Evolutionary conservation across 352 stramenopile genomes (phyloP).

Genomic region (Phytopythium sindhum): DNA sequence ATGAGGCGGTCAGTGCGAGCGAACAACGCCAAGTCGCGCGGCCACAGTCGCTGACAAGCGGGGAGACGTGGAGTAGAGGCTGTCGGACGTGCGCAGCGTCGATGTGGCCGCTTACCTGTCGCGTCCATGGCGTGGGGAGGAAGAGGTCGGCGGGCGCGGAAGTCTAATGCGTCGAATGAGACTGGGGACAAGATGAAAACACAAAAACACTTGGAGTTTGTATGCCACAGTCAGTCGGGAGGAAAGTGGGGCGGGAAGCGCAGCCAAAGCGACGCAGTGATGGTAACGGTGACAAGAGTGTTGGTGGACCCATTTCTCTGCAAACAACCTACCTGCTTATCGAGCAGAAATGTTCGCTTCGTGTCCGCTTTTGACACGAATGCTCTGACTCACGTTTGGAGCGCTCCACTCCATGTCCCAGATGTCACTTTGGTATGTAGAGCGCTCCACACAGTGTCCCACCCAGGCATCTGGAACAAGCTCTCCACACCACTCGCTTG

Average conservation of each 20-base stretch:
- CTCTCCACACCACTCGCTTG: not conserved
- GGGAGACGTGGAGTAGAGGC: no score
- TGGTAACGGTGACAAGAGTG: not conserved
- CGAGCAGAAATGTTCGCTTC: not conserved
- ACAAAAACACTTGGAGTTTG: not conserved
- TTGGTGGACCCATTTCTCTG: not conserved
- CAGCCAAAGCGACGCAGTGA: not conserved
- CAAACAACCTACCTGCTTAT: no score
- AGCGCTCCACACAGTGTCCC: not conserved
- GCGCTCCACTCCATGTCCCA: not conserved
- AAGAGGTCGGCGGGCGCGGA: not conserved
- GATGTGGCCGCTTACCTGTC: not conserved
- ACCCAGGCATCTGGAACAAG: not conserved
- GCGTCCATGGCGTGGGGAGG: slow-evolving; percentile 5
- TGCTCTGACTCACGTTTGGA: not conserved
- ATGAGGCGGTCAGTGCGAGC: no score
- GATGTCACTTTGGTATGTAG: not conserved
- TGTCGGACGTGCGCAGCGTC: no score
- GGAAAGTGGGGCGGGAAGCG: not conserved
- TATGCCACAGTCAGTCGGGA: not conserved
- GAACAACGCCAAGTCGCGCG: not conserved
- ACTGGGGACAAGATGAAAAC: no score
- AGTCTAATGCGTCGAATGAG: no score
- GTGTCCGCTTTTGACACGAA: not conserved
- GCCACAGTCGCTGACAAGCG: no score